Base-by-base conservation (phyloP, 1,284 basidiomycete species). In the Naganishia liquefaciens region DNA sequence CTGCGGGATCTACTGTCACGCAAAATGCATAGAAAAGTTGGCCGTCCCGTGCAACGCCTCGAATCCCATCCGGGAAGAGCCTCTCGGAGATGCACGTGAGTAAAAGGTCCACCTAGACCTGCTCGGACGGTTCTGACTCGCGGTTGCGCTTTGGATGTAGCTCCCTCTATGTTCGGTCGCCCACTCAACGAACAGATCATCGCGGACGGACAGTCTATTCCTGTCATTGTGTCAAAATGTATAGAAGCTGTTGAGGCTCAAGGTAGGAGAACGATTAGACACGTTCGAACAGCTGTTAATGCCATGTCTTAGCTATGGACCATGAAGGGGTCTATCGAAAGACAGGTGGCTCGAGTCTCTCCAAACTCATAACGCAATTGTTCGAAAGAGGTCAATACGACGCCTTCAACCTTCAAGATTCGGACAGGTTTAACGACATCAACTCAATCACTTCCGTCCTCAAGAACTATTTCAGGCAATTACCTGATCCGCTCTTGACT, bases 371-470 rank as follows among this genome's bases (percentile, higher is more conserved):
- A 77, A 93, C 91, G 0, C 90, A 94, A 70, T 83, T 96, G 40
- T 99, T 99, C 73, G 96, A 99, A 74, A 86, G 90, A 47, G 93
- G 93, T 62, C 87, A 94, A 73, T 94, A 94, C 75, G 75, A 82
- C 19, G 81, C 89, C 1, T 98, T 99, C 76, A 91, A 99, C 75
- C 84, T 99, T 49, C 83, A 84, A 62, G 91, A 99, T 76, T 81
- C 83, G 6, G 90, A 98, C 71, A 63, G 71, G 19, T 99, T 97
- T 83, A 97, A 96, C 81, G 96, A 99, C 76, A 91, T 99, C 63
- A 93, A 90, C 75, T 93, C 92, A 65, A 87, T 98, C 71, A 99
- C 96, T 0, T 95, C 93, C 23, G 94, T 96, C 44, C 84, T 99
- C 72, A 99, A 99, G 83, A 91, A 89, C 47, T 99, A 98, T 80